phyloP scores from a whole-genome alignment of 805 yeast species.

The Wickerhamiella azymoides region DNA sequence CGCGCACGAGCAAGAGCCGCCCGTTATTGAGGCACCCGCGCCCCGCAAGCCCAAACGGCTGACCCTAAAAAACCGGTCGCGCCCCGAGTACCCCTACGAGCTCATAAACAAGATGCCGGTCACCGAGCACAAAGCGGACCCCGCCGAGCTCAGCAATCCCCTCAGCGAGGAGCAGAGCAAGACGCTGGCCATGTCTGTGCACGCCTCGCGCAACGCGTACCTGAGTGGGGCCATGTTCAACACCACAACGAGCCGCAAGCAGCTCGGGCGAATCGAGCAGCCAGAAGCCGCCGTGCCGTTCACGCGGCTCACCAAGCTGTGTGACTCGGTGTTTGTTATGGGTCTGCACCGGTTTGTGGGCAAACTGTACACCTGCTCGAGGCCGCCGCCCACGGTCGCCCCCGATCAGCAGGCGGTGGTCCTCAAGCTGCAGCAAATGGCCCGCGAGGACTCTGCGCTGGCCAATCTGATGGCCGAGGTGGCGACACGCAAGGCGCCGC shows the following conservation, averaged over 20 bases:
- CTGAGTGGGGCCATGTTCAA: slow-evolving; percentile 54
- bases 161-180: slow-evolving; percentile 51
- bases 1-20: slow-evolving; percentile 5
- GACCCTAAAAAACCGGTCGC: slow-evolving; percentile 14
- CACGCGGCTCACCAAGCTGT: slow-evolving; percentile 78
- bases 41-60: slow-evolving; percentile 17
- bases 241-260: slow-evolving; percentile 66
- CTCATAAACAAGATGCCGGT: slow-evolving; percentile 35
- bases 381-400: not conserved
- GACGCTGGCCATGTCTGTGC: slow-evolving; percentile 38
- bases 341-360: slow-evolving; percentile 80
- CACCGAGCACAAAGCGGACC: slow-evolving; percentile 49
- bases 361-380: slow-evolving; percentile 49
- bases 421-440: slow-evolving; percentile 69
- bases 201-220: slow-evolving; percentile 61
- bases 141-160: slow-evolving; percentile 47
- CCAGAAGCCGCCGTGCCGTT: slow-evolving; percentile 43
- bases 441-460: slow-evolving; percentile 53
- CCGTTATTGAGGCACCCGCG: slow-evolving; percentile 10
- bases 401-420: slow-evolving; percentile 59
- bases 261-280: slow-evolving; percentile 37
- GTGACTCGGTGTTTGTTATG: slow-evolving; percentile 55
- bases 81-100: slow-evolving; percentile 20
- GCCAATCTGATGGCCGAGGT: slow-evolving; percentile 69
- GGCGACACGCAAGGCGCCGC: slow-evolving; percentile 66